Conservation (phyloP, 768 basidiomycete species). For the Leccinum rimulosum region DNA sequence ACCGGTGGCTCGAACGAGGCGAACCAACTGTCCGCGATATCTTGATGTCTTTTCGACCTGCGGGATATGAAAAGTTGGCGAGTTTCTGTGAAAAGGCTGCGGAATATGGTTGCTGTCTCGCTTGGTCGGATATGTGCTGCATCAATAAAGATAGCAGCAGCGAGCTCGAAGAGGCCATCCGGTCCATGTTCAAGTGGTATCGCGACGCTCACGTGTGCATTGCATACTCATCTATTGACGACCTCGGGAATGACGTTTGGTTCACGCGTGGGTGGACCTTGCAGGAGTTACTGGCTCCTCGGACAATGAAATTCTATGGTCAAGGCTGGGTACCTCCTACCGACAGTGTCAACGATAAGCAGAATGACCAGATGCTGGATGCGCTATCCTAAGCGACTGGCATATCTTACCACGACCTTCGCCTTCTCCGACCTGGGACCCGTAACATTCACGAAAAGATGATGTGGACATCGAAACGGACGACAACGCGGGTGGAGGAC, state of each 20-base stretch:
- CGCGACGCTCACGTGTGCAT: slow-evolving; percentile 30
- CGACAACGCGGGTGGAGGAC: slow-evolving; percentile 34
- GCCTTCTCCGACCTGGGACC: slow-evolving; percentile 24
- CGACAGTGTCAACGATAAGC: slow-evolving; percentile 26
- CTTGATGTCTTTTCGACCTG: slow-evolving; percentile 27
- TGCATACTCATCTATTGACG: slow-evolving; percentile 30
- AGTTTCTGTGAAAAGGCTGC: slow-evolving; percentile 27
- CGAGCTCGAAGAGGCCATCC: slow-evolving; percentile 34
- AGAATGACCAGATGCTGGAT: slow-evolving; percentile 21
- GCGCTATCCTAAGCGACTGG: slow-evolving; percentile 26
- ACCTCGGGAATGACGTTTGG: slow-evolving; percentile 27
- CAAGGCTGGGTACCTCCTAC: slow-evolving; percentile 25
- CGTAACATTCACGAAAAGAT: slow-evolving; percentile 29
- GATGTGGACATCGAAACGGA: slow-evolving; percentile 35
- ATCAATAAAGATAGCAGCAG: slow-evolving; percentile 36
- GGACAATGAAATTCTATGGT: slow-evolving; percentile 32
- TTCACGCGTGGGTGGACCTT: slow-evolving; percentile 34
- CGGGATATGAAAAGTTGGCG: slow-evolving; percentile 26
- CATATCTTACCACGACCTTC: slow-evolving; percentile 25
- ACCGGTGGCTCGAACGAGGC: slow-evolving; percentile 30
- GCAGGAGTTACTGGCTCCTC: slow-evolving; percentile 29
- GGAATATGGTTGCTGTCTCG: slow-evolving; percentile 27
- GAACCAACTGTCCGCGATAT: slow-evolving; percentile 30
- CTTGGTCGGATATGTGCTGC: slow-evolving; percentile 36
- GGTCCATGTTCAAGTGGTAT: slow-evolving; percentile 36